Base-by-base conservation (phyloP, 139 green algal genomes). In the Picochlorum sp. region DNA sequence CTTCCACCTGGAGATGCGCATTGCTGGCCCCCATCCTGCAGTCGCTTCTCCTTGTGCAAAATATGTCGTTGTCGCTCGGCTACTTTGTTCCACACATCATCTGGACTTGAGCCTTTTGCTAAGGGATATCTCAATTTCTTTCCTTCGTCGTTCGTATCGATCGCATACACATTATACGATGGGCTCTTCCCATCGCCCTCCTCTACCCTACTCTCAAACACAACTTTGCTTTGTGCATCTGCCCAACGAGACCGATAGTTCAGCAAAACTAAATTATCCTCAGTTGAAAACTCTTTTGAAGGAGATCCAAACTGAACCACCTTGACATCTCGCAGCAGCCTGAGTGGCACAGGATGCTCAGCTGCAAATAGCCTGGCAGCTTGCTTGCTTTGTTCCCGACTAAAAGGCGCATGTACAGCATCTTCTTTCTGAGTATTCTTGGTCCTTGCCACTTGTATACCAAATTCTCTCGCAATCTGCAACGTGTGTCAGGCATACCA, bases 391-490 rank as follows among this genome's bases (percentile, higher is more conserved):
- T 60, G 20, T 21, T 50, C 54, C 2, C 68, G 45, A 14, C 7
- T 65, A 8, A 74, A 16, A 14, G 57, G 67, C 23, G 21, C 26
- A 54, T 54, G 47, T 7, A 9, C 18, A 44, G 20, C 54, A 41
- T 44, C 66, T 3, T 68, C 66, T 5, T 41, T 31, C 14, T 55
- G 56, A 62, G 57, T n/a, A 59, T 28, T 63, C 31, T 52, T 54
- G 47, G 37, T 21, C 7, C 15, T 54, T 54, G 1, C 15, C 5
- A 45, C 55, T 10, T 30, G 49, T 37, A 76, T 23, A 6, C 63
- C 70, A 57, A 61, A 71, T 34, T 67, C 63, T 1, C 70, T 55
- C 13, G 70, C 70, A 16, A 76, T 70, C 62, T 75, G 52, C 26
- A 45, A 4, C 0, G 15, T 20, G n/a, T 54, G 6, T 10, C 51